Base-by-base conservation (phyloP, 257 asterid species). In the Haberlea rhodopensis region DNA sequence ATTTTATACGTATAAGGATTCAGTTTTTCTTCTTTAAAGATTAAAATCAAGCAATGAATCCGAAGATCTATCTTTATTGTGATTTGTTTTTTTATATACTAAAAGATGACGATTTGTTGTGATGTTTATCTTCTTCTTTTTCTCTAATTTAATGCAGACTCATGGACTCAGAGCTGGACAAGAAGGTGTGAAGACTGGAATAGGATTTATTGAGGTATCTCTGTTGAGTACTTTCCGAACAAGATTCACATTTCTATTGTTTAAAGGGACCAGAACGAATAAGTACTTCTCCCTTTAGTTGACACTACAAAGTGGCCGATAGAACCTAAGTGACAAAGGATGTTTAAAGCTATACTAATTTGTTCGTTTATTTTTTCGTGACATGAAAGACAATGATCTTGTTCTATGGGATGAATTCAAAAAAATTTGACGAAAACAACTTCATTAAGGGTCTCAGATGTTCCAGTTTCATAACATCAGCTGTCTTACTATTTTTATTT, bases 151-250 rank as follows among this genome's bases (percentile, higher is more conserved):
- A 56, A 59, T 78, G 78, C 77, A 94, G 99, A 94, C 97, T 51
- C 97, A 94, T 66, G 99, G 99, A 69, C 75, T 90, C 43, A 77
- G 97, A 79, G 95, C 81, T 53, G 97, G 91, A 65, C 83, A 87
- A 79, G 91, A 63, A 73, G 82, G 81, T 66, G 81, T 82, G 25
- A 86, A 81, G 84, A 90, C 78, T 60, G 95, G 84, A 22, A 83
- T 94, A 2, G 88, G 89, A 74, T 87, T 94, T 78, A 45, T 87
- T 58, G 97, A 90, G 97, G 99, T 92, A 72, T 51, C 54, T 48
- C 34, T 48, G 53, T 28, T 37, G 56, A 46, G 3, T 8, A 25
- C 22, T 55, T 62, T 63, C 20, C 60, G 21, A 53, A 34, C n/a
- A 23, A 62, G 58, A 61, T 53, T 68, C 61, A 53, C 37, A 29